A percentile compares a stretch with the other conserved stretches of the same genome.
Evolutionary conservation across 2,329 filamentous ascomycete genomes (phyloP).

Genomic region (Phaeosphaeria sp.): DNA sequence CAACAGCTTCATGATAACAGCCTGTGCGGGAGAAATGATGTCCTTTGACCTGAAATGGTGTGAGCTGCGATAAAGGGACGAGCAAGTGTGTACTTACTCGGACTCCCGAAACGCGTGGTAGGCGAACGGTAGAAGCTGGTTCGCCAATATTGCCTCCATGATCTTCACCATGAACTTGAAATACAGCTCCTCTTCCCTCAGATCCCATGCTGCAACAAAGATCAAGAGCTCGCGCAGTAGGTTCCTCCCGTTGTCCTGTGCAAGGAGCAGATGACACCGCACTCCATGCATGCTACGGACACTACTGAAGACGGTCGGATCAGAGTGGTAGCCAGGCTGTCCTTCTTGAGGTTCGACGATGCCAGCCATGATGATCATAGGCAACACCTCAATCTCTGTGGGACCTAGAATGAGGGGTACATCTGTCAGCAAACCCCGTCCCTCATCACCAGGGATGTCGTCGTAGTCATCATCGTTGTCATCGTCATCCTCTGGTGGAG

Average conservation of each 20-base stretch:
- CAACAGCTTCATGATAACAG: slow-evolving; percentile 87
- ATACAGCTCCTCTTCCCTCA: slow-evolving; percentile 90
- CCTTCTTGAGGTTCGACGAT: slow-evolving; percentile 84
- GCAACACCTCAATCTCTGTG: slow-evolving; percentile 92
- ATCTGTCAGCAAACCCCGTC: slow-evolving; percentile 86
- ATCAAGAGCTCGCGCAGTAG: slow-evolving; percentile 89
- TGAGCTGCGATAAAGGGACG: slow-evolving; percentile 13
- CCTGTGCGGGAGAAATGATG: slow-evolving; percentile 94
- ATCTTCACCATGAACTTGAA: slow-evolving; percentile 98
- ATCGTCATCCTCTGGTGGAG: slow-evolving; percentile 65
- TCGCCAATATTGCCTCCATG: slow-evolving; percentile 89
- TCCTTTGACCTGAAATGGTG: slow-evolving; percentile 71
- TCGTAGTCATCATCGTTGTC: slow-evolving; percentile 77
- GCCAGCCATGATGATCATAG: slow-evolving; percentile 96
- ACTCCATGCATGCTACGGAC: slow-evolving; percentile 85
- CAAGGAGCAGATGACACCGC: slow-evolving; percentile 86
- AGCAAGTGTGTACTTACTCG: slow-evolving; percentile 33
- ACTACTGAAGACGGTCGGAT: slow-evolving; percentile 61
- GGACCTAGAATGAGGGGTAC: slow-evolving; percentile 93
- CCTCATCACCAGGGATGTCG: slow-evolving; percentile 71
- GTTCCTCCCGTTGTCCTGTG: slow-evolving; percentile 88
- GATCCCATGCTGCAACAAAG: slow-evolving; percentile 96
- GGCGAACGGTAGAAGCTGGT: slow-evolving; percentile 86
- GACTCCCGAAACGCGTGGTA: slow-evolving; percentile 87
- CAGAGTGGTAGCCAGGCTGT: slow-evolving; percentile 59